Evolutionary conservation across 2,329 filamentous ascomycete genomes (phyloP).

Genomic region (Nannizziopsis arthrosporioides): DNA sequence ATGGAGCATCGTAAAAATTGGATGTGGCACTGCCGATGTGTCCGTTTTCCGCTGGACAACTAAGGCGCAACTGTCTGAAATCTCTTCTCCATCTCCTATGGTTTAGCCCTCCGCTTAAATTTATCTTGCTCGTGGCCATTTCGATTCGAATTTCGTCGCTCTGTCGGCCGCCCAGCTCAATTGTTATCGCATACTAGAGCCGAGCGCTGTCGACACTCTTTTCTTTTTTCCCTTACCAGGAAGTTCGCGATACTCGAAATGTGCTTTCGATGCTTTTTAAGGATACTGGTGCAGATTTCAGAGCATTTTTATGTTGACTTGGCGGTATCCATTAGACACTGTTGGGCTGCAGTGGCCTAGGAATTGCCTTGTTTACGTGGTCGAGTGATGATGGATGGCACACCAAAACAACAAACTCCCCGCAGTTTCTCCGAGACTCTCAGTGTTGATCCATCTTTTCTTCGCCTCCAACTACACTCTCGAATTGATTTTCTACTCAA

Average conservation of each 20-base stretch:
- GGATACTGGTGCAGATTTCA: conserved; percentile 15
- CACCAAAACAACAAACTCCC: neutral
- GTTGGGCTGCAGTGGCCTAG: conserved; percentile 12
- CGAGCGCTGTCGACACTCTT: conserved; percentile 2
- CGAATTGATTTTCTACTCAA: neutral
- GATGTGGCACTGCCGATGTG: conserved; percentile 7
- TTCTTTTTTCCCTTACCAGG: neutral
- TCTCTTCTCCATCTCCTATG: conserved; percentile 15
- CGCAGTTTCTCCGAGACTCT: neutral
- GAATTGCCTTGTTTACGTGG: conserved; percentile 7
- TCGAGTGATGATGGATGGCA: conserved; percentile 8
- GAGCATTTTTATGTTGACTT: conserved; percentile 11
- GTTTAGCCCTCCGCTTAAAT: conserved; percentile 10
- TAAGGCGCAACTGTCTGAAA: conserved; percentile 14
- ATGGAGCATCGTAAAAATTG: conserved; percentile 8
- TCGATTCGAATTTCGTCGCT: conserved; percentile 10
- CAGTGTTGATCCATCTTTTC: conserved; percentile 1
- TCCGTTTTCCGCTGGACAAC: conserved; percentile 8
- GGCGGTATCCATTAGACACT: conserved; percentile 4
- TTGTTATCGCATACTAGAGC: conserved; percentile 8
- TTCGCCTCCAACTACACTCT: conserved; percentile 2
- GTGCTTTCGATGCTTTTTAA: conserved; percentile 9
- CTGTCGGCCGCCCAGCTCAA: conserved; percentile 18
- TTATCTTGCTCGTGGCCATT: conserved; percentile 10
- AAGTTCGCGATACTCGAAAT: conserved; percentile 12